These are phyloP conservation scores for Chondrostereum purpureum DNA, from an alignment of 1,284 basidiomycete species.

Conservation along the genomic window DNA sequence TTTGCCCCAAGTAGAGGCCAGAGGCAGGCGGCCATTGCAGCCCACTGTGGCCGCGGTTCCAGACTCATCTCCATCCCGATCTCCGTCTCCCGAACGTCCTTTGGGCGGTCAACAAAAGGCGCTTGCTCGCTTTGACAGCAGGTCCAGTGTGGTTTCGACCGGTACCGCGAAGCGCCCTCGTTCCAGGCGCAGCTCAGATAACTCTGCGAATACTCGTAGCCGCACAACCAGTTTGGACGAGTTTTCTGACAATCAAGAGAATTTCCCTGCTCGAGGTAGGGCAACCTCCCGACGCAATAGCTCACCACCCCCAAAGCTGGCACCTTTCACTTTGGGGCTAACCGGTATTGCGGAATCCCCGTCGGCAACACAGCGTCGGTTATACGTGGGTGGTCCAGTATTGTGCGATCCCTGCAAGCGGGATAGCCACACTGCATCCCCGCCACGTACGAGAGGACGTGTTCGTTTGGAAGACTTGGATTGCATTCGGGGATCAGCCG, in stretches of 20 bases:
- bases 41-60: slow-evolving; percentile 12
- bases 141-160: not conserved
- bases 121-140: slow-evolving; percentile 11
- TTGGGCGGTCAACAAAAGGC: slow-evolving; percentile 44
- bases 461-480: slow-evolving; percentile 41
- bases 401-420: not conserved
- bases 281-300: slow-evolving; percentile 40
- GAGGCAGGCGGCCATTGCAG: not conserved
- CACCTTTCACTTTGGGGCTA: slow-evolving; percentile 10
- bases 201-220: not conserved
- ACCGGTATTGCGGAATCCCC: slow-evolving; percentile 8
- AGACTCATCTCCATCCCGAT: slow-evolving; percentile 16
- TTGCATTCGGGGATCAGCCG: slow-evolving; percentile 28
- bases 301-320: slow-evolving; percentile 42
- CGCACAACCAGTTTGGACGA: slow-evolving; percentile 13
- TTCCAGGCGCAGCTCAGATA: not conserved
- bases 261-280: slow-evolving; percentile 32
- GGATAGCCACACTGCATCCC: slow-evolving; percentile 1
- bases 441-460: slow-evolving; percentile 34
- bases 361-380: slow-evolving; percentile 2
- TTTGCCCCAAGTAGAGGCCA: not conserved
- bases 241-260: slow-evolving; percentile 20
- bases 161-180: not conserved
- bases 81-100: slow-evolving; percentile 26
- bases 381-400: not conserved